Conservation (phyloP, 108 stramenopile genomes). For the Parietichytrium sp. region DNA sequence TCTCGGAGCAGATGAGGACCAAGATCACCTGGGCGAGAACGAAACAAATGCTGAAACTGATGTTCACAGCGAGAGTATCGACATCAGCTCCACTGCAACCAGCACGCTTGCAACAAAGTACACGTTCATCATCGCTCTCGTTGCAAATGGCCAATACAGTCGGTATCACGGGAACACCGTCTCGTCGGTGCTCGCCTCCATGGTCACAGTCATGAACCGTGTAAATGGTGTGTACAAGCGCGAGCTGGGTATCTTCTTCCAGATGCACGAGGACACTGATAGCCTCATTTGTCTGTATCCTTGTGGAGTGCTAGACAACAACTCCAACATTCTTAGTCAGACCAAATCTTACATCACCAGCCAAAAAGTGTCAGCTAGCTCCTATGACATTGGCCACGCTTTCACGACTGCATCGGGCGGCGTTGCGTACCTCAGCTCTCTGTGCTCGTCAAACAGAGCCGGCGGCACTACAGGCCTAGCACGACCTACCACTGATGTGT, state of each 20-base stretch:
- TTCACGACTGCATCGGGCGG: slow-evolving; percentile 15
- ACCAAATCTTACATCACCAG: too few species aligned
- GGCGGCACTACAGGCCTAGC: slow-evolving; percentile 11
- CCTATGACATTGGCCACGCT: neutral
- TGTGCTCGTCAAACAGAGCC: neutral
- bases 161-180: slow-evolving; percentile 28
- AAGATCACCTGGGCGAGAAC: too few species aligned
- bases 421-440: neutral
- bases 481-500: neutral
- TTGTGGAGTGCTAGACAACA: neutral
- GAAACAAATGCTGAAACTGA: too few species aligned
- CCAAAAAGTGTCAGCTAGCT: neutral
- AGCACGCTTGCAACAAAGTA: neutral
- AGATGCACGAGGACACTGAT: neutral
- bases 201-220: neutral
- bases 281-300: neutral
- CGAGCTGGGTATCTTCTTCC: neutral
- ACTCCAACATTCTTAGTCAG: neutral
- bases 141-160: slow-evolving; percentile 20
- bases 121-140: neutral
- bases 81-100: too few species aligned
- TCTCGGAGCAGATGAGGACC: too few species aligned
- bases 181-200: neutral
- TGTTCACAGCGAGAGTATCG: too few species aligned
- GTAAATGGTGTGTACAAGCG: neutral